Conservation (phyloP, 768 basidiomycete genomes). For the Pleurotus giganteus region DNA sequence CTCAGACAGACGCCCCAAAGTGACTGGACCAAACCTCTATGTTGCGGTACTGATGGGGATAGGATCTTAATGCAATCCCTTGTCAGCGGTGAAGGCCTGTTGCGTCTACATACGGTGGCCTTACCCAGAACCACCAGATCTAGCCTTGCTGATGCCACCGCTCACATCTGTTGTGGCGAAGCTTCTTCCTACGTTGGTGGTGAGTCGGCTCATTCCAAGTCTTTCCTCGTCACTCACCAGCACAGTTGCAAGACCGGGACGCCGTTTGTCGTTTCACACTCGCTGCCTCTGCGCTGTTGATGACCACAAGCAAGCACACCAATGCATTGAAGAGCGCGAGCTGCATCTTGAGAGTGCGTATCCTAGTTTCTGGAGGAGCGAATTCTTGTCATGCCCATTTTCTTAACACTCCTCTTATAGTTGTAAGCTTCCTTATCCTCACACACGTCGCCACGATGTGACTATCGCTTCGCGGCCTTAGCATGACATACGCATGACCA, state of each 20-base stretch:
- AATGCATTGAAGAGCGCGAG: not conserved
- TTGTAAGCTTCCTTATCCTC: not conserved
- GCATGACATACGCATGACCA: no score
- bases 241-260: conserved; percentile 20
- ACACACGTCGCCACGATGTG: no score
- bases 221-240: conserved; percentile 13
- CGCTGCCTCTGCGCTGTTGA: conserved; percentile 15
- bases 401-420: not conserved
- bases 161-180: conserved; percentile 19
- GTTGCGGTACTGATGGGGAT: conserved; percentile 25
- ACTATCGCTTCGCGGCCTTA: no score
- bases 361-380: no score
- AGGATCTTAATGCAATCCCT: conserved; percentile 21
- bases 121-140: conserved; percentile 22
- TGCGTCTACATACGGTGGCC: not conserved
- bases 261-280: conserved; percentile 17
- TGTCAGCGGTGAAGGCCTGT: not conserved
- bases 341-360: not conserved
- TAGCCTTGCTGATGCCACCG: conserved; percentile 17
- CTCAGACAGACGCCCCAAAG: no score
- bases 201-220: not conserved
- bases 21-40: conserved; percentile 18
- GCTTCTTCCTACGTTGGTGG: conserved; percentile 1
- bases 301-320: conserved; percentile 7
- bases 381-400: not conserved